Conservation (phyloP, 2,329 filamentous ascomycete species). For the Cadophora gregata region DNA sequence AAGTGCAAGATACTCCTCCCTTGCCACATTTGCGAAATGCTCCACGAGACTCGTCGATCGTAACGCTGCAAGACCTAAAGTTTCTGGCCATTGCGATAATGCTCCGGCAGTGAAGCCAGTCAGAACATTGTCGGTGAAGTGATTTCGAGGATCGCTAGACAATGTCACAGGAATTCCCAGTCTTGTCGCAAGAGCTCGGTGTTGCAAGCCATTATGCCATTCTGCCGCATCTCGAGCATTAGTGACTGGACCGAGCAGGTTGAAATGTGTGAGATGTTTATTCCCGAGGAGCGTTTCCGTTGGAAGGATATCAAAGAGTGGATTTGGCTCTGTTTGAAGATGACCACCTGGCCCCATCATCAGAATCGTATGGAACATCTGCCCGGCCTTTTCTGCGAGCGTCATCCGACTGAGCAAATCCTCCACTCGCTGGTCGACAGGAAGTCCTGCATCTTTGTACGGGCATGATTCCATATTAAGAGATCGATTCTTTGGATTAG, state of each 20-base stretch:
- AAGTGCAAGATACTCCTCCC: slow-evolving; percentile 1
- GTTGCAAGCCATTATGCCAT: not conserved
- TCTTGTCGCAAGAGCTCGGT: not conserved
- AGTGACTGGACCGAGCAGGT: not conserved
- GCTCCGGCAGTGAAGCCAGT: not conserved
- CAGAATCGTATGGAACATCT: slow-evolving; percentile 5
- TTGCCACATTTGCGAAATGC: not conserved
- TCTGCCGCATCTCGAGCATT: not conserved
- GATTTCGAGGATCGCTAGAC: not conserved
- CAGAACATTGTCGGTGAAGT: slow-evolving; percentile 2
- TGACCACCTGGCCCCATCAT: too few species aligned
- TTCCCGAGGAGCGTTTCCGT: not conserved
- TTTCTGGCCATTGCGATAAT: slow-evolving; percentile 3
- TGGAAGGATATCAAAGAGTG: not conserved
- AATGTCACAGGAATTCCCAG: slow-evolving; percentile 2
- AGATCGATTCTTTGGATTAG: too few species aligned
- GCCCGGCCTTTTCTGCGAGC: slow-evolving; percentile 1
- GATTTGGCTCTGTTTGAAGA: not conserved
- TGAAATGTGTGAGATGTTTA: slow-evolving; percentile 4
- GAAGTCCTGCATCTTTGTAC: too few species aligned
- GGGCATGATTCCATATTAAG: too few species aligned
- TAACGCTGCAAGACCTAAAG: not conserved
- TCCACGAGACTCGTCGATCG: not conserved
- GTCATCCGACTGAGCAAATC: slow-evolving; percentile 3
- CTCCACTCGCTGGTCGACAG: too few species aligned